Base-by-base conservation (phyloP, 2,329 filamentous ascomycete genomes). In the Metarhizium guizhouense region DNA sequence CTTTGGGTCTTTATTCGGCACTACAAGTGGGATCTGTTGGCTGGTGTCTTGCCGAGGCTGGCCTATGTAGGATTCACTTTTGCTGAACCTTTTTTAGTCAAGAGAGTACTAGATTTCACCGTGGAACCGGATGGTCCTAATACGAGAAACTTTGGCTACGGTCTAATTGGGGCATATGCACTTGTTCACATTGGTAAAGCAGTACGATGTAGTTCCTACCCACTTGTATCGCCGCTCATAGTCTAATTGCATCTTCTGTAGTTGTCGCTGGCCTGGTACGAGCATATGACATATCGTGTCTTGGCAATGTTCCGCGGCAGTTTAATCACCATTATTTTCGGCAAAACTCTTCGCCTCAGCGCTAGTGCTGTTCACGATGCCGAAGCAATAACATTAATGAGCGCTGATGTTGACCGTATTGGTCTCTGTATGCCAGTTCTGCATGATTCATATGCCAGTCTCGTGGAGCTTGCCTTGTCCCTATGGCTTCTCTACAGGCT, bases 371-470 rank as follows among this genome's bases (percentile, higher is more conserved):
- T 56, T 25, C 53, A 60, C 20, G 57, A 63, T 10, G 57, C 58
- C 8, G 51, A 54, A 4, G 57, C 51, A 1, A 52, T 60, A 10
- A 60, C 57, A 6, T 36, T 60, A 38, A 60, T 60, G 59, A 57
- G 55, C 48, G 55, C 57, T 6, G 59, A 60, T 47, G 50, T 56
- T n/a, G 55, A 57, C 18, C 18, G 47, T 7, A 57, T 60, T 18
- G 54, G 60, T 0, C 53, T 58, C 18, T 62, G 65, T 32, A 55
- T 70, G 51, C 52, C 61, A 1, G 52, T 61, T 18, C 55, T 72
- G 3, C 65, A 71, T 58, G 70, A 71, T 36, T 56, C 68, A 2
- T 74, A 71, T 63, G 65, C 70, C 10, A 63, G 64, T 36, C 32
- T 68, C 0, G 58, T 74, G 20, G 70, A 74, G 47, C 56, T 72